Evolutionary conservation across 768 basidiomycete genomes (phyloP), one percentile per base, ranked within the genome.

Genomic region (Termitomyces sp.): DNA sequence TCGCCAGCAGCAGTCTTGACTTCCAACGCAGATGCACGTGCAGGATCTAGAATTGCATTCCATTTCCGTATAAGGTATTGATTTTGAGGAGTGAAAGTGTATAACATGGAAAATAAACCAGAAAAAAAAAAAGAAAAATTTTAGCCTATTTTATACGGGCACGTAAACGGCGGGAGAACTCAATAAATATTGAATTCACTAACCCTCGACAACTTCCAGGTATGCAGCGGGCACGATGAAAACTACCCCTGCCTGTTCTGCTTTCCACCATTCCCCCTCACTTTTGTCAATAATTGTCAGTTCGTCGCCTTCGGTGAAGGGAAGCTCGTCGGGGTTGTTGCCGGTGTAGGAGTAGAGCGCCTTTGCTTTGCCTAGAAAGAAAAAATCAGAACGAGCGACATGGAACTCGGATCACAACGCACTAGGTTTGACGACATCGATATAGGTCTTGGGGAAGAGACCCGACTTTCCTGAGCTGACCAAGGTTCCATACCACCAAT

Each of bases 241-340:
- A 52, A 97, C 85, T 59, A 86, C 72, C 21, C 96, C 96, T 47
- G 82, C 85, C 66, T 83, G 82, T 74, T 98, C 95, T 38, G 88
- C 89, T 76, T 95, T 98, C 92, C 92, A 98, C 97, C 97, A 98
- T 65, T 92, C 90, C 52, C 76, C 79, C 63, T 98, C 97, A 53
- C 81, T 81, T 46, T 73, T 82, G 67, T 99, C 97, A 56, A 98
- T 81, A 60, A 99, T 85, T 8, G 77, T 77, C 38, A 98, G 73
- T 34, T 73, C 68, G 56, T 96, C 91, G 57, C 91, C 94, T 72
- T 93, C 93, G 7, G 73, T 73, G 68, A 98, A 92, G 0, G 90
- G 77, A n/a, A 95, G 77, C 68, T 98, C 95, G 62, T 98, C 95
- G 16, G 83, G 65, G 58, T 82, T 87, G 42, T 71, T 70, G 25